Conservation (phyloP, 1,139 yeast genomes). For the Candida pseudocylindracea region DNA sequence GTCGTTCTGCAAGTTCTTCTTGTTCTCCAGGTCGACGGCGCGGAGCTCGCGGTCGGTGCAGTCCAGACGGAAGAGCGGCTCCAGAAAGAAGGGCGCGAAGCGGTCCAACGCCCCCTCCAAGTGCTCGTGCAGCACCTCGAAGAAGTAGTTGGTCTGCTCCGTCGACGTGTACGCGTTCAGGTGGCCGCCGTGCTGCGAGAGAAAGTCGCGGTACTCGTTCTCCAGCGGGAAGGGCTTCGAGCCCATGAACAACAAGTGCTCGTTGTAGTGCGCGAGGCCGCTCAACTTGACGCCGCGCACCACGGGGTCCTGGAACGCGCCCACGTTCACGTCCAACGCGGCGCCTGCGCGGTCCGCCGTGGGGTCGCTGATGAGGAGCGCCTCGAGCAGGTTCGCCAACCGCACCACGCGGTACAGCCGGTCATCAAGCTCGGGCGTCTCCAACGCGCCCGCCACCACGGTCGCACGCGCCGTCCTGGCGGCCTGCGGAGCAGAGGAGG, state of each 20-base stretch:
- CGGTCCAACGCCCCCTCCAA: conserved; percentile 79
- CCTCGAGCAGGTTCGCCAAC: conserved; percentile 48
- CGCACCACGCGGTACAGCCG: conserved; percentile 47
- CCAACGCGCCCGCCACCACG: conserved; percentile 6
- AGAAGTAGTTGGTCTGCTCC: conserved; percentile 78
- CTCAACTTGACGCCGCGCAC: conserved; percentile 22
- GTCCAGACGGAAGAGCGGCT: conserved; percentile 58
- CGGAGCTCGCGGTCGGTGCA: conserved; percentile 84
- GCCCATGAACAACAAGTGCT: conserved; percentile 93
- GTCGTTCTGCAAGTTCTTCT: conserved; percentile 81
- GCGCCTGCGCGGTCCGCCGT: conserved; percentile 87
- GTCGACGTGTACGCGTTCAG: conserved; percentile 79
- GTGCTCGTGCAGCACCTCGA: conserved; percentile 58
- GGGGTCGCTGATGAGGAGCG: conserved; percentile 60
- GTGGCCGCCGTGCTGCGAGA: conserved; percentile 45
- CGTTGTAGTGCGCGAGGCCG: conserved; percentile 94
- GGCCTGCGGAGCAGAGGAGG: too few species aligned
- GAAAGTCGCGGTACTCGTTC: conserved; percentile 62
- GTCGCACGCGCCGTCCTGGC: too few species aligned
- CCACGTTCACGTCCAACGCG: conserved; percentile 78
- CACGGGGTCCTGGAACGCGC: conserved; percentile 47
- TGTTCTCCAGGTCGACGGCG: conserved; percentile 92
- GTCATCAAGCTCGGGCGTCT: conserved; percentile 54
- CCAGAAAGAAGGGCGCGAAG: conserved; percentile 77
- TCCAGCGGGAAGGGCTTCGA: conserved; percentile 81